phyloP scores from a whole-genome alignment of 257 asterid species.

The Capsicum baccatum region DNA sequence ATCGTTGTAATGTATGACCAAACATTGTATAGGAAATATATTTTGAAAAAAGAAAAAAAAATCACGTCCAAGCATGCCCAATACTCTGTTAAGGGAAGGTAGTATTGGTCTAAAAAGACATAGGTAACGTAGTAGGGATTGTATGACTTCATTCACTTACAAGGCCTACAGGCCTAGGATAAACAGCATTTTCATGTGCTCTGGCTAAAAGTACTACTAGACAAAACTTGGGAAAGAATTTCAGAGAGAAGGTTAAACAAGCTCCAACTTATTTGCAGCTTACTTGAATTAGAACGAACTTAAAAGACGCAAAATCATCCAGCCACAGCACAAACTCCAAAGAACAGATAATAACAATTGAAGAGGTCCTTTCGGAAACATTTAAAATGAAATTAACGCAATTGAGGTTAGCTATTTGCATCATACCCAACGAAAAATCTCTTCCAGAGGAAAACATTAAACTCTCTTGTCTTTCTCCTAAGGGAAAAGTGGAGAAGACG shows the following conservation, averaged over 20 bases:
- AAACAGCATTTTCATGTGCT: background rate
- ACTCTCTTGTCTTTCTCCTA: background rate
- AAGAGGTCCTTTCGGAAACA: background rate
- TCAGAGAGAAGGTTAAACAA: background rate
- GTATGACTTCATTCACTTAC: background rate
- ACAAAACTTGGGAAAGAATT: background rate
- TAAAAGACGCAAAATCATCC: background rate
- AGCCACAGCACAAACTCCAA: background rate
- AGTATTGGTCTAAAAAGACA: background rate
- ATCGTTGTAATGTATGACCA: background rate
- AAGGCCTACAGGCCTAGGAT: background rate
- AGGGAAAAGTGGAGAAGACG: background rate
- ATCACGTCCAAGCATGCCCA: background rate
- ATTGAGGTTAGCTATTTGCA: background rate
- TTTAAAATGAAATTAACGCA: background rate
- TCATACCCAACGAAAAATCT: background rate
- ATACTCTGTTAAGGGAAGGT: background rate
- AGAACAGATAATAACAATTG: background rate
- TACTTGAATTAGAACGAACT: background rate
- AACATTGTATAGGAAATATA: background rate
- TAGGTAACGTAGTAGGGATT: background rate
- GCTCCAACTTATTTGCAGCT: background rate
- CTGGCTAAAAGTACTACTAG: background rate
- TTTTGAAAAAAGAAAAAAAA: background rate
- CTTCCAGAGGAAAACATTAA: background rate